Percentiles rank a stretch among this genome's conserved stretches.
Evolutionary conservation across 148 eudicot genomes (phyloP).

Genomic region (Spergularia bocconei): DNA sequence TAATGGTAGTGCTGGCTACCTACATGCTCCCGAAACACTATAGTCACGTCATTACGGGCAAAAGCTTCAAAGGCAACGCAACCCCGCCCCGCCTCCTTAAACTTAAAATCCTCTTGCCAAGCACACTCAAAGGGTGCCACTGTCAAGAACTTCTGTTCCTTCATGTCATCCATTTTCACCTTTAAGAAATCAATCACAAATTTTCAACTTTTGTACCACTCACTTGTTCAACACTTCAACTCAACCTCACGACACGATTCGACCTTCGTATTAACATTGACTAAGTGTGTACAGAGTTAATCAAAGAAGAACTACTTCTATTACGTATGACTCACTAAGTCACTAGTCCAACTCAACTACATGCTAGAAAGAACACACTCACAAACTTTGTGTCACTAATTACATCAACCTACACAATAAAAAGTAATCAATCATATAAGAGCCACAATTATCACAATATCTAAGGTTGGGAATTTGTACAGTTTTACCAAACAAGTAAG

Average conservation of each 20-base stretch:
- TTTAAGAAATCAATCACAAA: not conserved
- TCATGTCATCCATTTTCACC: slow-evolving; percentile 50
- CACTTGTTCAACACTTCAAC: not conserved
- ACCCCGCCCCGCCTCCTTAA: slow-evolving; percentile 89
- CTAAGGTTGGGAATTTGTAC: not conserved
- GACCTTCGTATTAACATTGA: not conserved
- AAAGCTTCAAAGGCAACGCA: slow-evolving; percentile 94
- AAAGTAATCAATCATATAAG: slow-evolving; percentile 19
- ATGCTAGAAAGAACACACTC: slow-evolving; percentile 4
- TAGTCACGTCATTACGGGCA: slow-evolving; percentile 85
- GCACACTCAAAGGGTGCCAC: slow-evolving; percentile 98
- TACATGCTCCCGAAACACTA: slow-evolving; percentile 82
- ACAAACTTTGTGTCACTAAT: slow-evolving; percentile 1
- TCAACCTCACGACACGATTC: no score
- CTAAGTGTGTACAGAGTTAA: no score
- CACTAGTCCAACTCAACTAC: slow-evolving; percentile 2
- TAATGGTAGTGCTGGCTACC: slow-evolving; percentile 94
- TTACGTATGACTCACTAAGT: no score
- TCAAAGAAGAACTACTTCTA: no score
- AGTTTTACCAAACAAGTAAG: not conserved
- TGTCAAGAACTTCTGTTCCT: slow-evolving; percentile 69
- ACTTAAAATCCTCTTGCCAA: slow-evolving; percentile 79
- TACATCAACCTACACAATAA: slow-evolving; percentile 5
- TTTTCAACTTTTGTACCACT: not conserved
- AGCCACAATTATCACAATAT: not conserved